Percentiles rank a stretch among this genome's conserved stretches.
Conservation (phyloP, 352 stramenopile species). For the Salisapilia sapeloensis region DNA sequence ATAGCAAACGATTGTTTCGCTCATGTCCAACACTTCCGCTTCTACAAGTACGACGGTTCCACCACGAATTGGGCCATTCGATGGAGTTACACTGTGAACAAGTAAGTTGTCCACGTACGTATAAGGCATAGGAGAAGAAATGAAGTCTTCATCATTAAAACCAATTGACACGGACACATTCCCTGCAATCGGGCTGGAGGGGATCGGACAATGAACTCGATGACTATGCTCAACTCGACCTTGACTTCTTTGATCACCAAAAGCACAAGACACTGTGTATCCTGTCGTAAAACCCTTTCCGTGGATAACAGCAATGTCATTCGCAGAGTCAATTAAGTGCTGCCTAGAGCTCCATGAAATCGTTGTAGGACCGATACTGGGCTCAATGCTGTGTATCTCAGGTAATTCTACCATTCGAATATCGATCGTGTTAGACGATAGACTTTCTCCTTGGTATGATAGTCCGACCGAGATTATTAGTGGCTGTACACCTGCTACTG, state of each 20-base stretch:
- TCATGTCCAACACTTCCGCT: conserved; percentile 22
- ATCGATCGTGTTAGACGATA: too few relatives aligned
- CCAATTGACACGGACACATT: conserved; percentile 19
- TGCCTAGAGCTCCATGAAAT: too few relatives aligned
- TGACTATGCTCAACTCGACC: conserved; percentile 12
- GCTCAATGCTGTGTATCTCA: too few relatives aligned
- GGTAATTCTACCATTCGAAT: too few relatives aligned
- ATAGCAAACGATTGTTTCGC: conserved; percentile 22
- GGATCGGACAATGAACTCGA: conserved; percentile 22
- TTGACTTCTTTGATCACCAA: conserved; percentile 1
- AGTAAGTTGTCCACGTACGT: conserved; percentile 16
- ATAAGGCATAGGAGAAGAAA: conserved; percentile 9
- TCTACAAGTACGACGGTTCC: conserved; percentile 41
- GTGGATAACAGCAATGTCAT: neutral
- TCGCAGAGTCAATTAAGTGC: too few relatives aligned
- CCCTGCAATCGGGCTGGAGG: conserved; percentile 6
- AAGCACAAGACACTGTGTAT: neutral
- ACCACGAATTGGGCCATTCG: conserved; percentile 25
- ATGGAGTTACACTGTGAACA: conserved; percentile 17
- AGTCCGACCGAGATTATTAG: too few relatives aligned
- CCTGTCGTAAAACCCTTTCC: neutral
- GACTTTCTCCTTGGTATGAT: too few relatives aligned
- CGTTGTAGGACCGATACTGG: too few relatives aligned
- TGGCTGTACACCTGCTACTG: too few relatives aligned
- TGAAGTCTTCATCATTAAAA: conserved; percentile 51